Evolutionary conservation across 768 basidiomycete genomes (phyloP).

Genomic region (Suillus bovinus): DNA sequence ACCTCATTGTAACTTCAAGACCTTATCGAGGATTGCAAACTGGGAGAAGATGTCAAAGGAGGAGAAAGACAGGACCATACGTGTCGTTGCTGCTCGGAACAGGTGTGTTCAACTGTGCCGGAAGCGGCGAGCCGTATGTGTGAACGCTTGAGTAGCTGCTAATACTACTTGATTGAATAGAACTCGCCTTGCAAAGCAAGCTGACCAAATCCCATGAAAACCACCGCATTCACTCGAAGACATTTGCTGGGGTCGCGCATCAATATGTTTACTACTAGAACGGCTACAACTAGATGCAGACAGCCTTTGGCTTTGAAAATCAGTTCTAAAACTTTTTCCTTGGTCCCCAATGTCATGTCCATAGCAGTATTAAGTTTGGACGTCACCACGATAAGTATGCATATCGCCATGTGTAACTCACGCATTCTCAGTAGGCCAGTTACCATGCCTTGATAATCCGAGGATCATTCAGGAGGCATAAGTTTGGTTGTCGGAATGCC

Average conservation of each 20-base stretch:
- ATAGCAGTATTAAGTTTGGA: no score
- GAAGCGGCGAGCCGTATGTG: neutral
- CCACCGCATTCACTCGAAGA: neutral
- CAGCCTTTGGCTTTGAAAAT: neutral
- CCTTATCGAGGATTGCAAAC: constrained; percentile 63
- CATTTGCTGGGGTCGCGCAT: neutral
- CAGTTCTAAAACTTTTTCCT: neutral
- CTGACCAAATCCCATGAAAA: neutral
- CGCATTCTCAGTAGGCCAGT: neutral
- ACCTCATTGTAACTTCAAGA: constrained; percentile 36
- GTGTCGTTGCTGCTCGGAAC: constrained; percentile 55
- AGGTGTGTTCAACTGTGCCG: constrained; percentile 34
- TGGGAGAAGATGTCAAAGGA: constrained; percentile 58
- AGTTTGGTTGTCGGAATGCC: neutral
- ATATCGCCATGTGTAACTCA: neutral
- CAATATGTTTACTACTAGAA: neutral
- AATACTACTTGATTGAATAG: neutral
- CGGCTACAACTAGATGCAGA: neutral
- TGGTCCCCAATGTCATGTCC: neutral
- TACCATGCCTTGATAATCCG: neutral
- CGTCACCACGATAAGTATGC: neutral
- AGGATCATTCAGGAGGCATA: neutral
- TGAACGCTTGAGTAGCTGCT: neutral
- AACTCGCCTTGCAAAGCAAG: neutral
- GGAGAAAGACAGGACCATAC: constrained; percentile 57